These are phyloP conservation scores for Lepiota brunneoincarnata DNA, from an alignment of 768 basidiomycete species.

Conservation along the genomic window DNA sequence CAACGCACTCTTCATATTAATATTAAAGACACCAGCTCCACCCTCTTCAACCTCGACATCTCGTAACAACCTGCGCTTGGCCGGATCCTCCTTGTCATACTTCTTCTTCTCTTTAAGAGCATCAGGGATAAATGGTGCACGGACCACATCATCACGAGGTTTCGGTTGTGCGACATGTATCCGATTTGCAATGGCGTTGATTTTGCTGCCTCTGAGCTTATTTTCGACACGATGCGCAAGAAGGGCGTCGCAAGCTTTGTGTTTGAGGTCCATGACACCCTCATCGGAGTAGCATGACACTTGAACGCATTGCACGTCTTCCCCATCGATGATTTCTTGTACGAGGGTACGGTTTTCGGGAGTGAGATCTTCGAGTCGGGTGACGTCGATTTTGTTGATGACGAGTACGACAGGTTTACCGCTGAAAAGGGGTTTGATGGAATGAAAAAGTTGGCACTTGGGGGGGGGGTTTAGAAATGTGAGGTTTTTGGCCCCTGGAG, in stretches of 20 bases:
- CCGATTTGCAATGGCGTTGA: constrained; percentile 90
- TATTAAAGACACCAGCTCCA: constrained; percentile 87
- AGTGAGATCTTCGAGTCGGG: constrained; percentile 79
- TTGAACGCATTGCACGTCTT: constrained; percentile 73
- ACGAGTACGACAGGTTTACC: constrained; percentile 93
- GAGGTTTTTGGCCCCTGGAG: neutral
- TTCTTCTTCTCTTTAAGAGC: constrained; percentile 70
- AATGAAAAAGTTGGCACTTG: constrained; percentile 97
- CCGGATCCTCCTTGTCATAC: constrained; percentile 85
- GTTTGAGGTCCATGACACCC: constrained; percentile 96
- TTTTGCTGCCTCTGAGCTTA: constrained; percentile 92
- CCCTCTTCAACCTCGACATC: constrained; percentile 87
- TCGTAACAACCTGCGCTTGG: constrained; percentile 66
- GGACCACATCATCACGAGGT: constrained; percentile 84
- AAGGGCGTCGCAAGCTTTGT: constrained; percentile 91
- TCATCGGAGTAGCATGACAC: constrained; percentile 96
- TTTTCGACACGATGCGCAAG: constrained; percentile 92
- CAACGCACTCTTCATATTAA: constrained; percentile 82
- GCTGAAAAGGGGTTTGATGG: constrained; percentile 95
- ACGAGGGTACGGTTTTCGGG: constrained; percentile 76
- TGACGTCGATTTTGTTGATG: constrained; percentile 97
- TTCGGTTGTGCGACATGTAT: constrained; percentile 95
- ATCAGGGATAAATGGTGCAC: constrained; percentile 89
- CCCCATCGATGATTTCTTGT: constrained; percentile 78
- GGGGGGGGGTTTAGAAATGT: neutral